phyloP scores from a whole-genome alignment of 129 eudicot genomes.

The Ambrosia artemisiifolia region DNA sequence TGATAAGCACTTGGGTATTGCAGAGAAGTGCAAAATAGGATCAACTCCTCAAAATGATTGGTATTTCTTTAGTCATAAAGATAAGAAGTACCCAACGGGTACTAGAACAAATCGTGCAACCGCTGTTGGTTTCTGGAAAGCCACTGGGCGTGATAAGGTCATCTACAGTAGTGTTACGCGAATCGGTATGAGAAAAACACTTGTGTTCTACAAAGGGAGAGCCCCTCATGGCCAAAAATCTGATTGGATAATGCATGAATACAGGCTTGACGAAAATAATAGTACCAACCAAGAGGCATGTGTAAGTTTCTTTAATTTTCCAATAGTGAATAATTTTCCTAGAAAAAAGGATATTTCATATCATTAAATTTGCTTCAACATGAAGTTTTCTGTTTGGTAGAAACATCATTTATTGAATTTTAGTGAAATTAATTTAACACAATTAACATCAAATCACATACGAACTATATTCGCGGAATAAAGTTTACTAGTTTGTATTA shows the following conservation, averaged over 20 bases:
- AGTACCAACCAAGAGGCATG: slow-evolving; percentile 24
- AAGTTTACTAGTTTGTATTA: neutral
- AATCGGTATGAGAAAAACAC: slow-evolving; percentile 69
- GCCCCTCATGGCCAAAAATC: slow-evolving; percentile 77
- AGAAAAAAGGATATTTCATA: neutral
- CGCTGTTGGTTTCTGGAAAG: slow-evolving; percentile 72
- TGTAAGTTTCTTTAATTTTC: slow-evolving; percentile 19
- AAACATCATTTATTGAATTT: slow-evolving; percentile 6
- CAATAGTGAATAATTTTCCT: neutral
- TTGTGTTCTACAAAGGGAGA: slow-evolving; percentile 69
- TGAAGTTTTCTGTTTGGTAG: neutral
- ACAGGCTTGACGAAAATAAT: slow-evolving; percentile 47
- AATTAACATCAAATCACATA: slow-evolving; percentile 14
- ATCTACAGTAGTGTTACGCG: slow-evolving; percentile 44
- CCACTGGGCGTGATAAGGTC: slow-evolving; percentile 64
- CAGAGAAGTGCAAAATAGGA: slow-evolving; percentile 72
- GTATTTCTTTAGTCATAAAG: slow-evolving; percentile 75
- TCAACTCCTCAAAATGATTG: slow-evolving; percentile 78
- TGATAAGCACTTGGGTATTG: slow-evolving; percentile 14
- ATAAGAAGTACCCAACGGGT: slow-evolving; percentile 70
- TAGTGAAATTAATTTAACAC: neutral
- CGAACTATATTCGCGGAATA: neutral
- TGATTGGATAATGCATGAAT: slow-evolving; percentile 78
- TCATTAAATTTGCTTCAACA: neutral
- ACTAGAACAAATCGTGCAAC: slow-evolving; percentile 68